Conservation (phyloP, 305 asterid species). For the Solanum chacoense region DNA sequence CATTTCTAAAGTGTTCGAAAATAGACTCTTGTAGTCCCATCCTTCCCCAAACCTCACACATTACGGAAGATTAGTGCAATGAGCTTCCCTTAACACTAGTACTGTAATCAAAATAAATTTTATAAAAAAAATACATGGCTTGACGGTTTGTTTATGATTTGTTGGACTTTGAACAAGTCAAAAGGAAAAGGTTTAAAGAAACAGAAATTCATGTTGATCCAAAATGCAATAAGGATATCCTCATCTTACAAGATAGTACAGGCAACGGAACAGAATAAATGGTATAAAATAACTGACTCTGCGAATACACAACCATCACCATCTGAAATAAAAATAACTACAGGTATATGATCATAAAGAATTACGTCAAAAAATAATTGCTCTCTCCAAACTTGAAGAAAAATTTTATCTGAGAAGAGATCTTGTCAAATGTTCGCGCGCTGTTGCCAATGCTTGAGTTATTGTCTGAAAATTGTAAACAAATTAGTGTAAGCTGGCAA, state of each 20-base stretch:
- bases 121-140: neutral
- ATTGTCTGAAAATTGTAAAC: slow-evolving; percentile 36
- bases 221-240: neutral
- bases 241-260: neutral
- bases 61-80: neutral
- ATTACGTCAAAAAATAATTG: neutral
- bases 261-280: neutral
- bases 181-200: neutral
- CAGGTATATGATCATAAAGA: neutral
- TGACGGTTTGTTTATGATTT: neutral
- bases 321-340: neutral
- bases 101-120: neutral
- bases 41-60: neutral
- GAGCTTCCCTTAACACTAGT: too few relatives aligned
- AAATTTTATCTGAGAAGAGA: slow-evolving; percentile 48
- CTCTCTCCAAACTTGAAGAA: neutral
- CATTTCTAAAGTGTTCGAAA: neutral
- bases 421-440: slow-evolving; percentile 64
- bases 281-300: neutral
- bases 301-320: neutral
- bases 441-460: slow-evolving; percentile 68
- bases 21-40: neutral
- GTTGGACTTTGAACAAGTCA: neutral
- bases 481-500: neutral
- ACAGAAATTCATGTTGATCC: neutral